A percentile compares a stretch with the other conserved stretches of the same genome.
These are phyloP conservation scores for Pachyrhizus erosus DNA, from an alignment of 306 rosid species.

Conservation along the genomic window DNA sequence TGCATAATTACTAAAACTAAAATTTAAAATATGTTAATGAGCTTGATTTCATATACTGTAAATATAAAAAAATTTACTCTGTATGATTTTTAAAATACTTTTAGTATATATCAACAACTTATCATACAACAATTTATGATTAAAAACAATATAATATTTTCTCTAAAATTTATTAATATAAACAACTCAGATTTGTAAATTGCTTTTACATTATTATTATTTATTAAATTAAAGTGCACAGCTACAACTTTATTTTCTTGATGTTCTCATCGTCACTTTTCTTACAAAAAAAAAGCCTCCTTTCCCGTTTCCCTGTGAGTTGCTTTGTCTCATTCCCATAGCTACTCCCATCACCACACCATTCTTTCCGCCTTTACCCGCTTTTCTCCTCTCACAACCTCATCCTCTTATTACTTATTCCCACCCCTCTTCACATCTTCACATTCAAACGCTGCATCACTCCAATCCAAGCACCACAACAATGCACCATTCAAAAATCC, in stretches of 20 bases:
- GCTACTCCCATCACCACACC: slow-evolving; percentile 44
- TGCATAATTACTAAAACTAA: too few relatives aligned
- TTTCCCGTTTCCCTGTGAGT: slow-evolving; percentile 45
- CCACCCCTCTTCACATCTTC: slow-evolving; percentile 28
- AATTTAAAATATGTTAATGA: too few relatives aligned
- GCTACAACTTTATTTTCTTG: neutral
- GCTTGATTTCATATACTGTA: too few relatives aligned
- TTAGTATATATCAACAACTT: too few relatives aligned
- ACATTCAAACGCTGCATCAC: slow-evolving; percentile 9
- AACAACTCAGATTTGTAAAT: neutral
- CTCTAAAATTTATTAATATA: too few relatives aligned
- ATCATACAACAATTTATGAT: too few relatives aligned
- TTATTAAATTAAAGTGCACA: neutral
- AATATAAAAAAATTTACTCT: too few relatives aligned
- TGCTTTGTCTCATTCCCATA: slow-evolving; percentile 53
- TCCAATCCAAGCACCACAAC: neutral
- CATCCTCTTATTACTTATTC: neutral
- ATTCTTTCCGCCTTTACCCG: slow-evolving; percentile 25
- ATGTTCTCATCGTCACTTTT: neutral
- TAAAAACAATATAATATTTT: too few relatives aligned
- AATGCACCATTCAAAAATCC: slow-evolving; percentile 32
- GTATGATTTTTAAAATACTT: too few relatives aligned
- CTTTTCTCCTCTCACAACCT: neutral
- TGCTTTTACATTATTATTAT: neutral
- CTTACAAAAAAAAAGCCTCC: slow-evolving; percentile 35